A percentile compares a stretch with the other conserved stretches of the same genome.
Conservation (phyloP, 306 rosid genomes). For the Ceratonia siliqua region DNA sequence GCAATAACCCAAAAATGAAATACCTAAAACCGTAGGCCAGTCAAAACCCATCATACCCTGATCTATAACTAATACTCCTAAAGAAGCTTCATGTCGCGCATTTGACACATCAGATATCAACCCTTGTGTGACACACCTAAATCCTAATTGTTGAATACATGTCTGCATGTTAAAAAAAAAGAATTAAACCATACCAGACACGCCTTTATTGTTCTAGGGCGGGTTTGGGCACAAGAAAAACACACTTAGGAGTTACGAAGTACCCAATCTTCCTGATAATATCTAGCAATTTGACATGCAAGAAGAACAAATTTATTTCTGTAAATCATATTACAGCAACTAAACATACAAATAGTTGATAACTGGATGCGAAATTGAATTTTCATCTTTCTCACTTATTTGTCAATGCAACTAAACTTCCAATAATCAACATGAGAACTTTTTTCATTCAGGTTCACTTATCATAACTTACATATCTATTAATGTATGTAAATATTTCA, state of each 20-base stretch:
- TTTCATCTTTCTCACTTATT: too few species aligned
- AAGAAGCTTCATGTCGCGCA: background rate
- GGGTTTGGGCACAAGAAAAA: background rate
- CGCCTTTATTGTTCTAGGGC: too few species aligned
- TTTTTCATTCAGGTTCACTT: too few species aligned
- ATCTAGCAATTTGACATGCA: too few species aligned
- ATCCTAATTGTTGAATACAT: background rate
- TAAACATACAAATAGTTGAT: background rate
- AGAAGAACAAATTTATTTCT: background rate
- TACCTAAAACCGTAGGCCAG: background rate
- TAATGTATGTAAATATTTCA: too few species aligned
- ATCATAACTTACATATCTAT: too few species aligned
- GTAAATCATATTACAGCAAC: conserved; percentile 12
- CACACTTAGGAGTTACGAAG: background rate
- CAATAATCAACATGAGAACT: too few species aligned
- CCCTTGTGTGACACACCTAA: background rate
- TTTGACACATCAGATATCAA: conserved; percentile 11
- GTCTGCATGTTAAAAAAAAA: too few species aligned
- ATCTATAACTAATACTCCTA: background rate
- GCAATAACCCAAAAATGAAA: conserved; percentile 6
- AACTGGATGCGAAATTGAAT: too few species aligned
- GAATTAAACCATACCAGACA: too few species aligned
- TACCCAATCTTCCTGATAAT: background rate
- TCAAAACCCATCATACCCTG: background rate
- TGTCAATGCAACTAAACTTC: too few species aligned